Percentiles rank a stretch among this genome's conserved stretches.
These are phyloP conservation scores for Talaromyces rugulosus DNA, from an alignment of 2,329 filamentous ascomycete genomes.

Conservation along the genomic window DNA sequence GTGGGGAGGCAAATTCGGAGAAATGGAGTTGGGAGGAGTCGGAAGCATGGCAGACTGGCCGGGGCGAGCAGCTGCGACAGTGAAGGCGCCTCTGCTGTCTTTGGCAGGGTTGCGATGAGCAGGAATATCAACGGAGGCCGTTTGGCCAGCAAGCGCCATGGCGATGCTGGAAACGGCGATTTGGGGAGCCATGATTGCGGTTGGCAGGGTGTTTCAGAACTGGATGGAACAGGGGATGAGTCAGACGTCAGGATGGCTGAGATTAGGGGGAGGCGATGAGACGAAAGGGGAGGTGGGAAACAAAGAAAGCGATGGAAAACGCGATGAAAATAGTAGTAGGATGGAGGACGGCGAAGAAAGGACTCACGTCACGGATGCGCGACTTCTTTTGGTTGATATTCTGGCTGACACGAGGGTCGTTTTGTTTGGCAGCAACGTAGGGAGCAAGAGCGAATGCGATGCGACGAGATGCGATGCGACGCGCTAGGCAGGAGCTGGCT, in stretches of 20 bases:
- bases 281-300: not conserved
- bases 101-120: constrained; percentile 36
- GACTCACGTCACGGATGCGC: constrained; percentile 13
- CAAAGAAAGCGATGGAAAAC: not conserved
- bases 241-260: constrained; percentile 10
- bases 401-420: not conserved
- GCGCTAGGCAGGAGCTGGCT: constrained; percentile 7
- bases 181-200: constrained; percentile 41
- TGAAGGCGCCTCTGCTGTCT: constrained; percentile 30
- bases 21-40: constrained; percentile 94
- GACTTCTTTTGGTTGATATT: constrained; percentile 6
- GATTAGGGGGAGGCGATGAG: constrained; percentile 1
- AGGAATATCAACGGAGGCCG: constrained; percentile 47
- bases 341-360: not conserved
- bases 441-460: not conserved
- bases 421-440: not conserved
- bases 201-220: not conserved
- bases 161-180: constrained; percentile 43
- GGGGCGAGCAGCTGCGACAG: constrained; percentile 29
- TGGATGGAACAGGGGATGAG: constrained; percentile 2
- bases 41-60: constrained; percentile 54
- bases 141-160: constrained; percentile 48
- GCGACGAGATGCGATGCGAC: constrained; percentile 4
- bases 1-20: constrained; percentile 77
- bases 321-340: not conserved